Evolutionary conservation across 345 rosid genomes (phyloP), one percentile per base, ranked within the genome.

Genomic region (Ailanthus altissimus): DNA sequence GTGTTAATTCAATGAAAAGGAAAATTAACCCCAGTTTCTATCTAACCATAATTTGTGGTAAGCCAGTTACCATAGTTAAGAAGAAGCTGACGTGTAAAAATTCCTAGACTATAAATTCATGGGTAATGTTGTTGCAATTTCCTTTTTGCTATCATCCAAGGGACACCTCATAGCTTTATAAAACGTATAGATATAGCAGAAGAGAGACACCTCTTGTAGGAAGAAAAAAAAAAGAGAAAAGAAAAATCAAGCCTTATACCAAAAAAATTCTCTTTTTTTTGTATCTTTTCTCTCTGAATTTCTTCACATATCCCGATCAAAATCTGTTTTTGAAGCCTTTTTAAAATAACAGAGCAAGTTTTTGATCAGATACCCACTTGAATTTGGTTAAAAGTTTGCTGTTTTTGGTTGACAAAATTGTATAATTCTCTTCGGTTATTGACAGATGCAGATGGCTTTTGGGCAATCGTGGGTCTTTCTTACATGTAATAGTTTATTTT

Each of bases 361-460:
- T 1, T 80, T 83, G 80, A 76, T 84, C 82, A 80, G 72, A 80
- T 78, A 57, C 58, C 77, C 77, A 83, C 83, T 74, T 70, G 47
- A 81, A 79, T 85, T 82, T 50, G 74, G 74, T 78, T 60, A 38
- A 57, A 72, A 25, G 72, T 79, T 69, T 75, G 65, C 75, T 47
- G 9, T 73, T 79, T 74, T 76, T 63, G 82, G 81, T 73, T 77
- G 25, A 53, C 60, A 47, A 77, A 81, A 66, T 63, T 75, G 68
- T 75, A 77, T 62, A 74, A 58, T 73, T 77, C 73, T 75, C 71
- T 70, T 78, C 79, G 68, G 49, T 85, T 83, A 72, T 81, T 75
- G 79, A 73, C 78, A 49, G 84, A 81, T 88, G 89, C 85, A 76
- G 86, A 85, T 85, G 86, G 87, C 83, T 72, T 80, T 87, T 78